Evolutionary conservation across 805 yeast species (phyloP), one percentile per base, ranked within the genome.

Genomic region (Candida coquimbonensis): DNA sequence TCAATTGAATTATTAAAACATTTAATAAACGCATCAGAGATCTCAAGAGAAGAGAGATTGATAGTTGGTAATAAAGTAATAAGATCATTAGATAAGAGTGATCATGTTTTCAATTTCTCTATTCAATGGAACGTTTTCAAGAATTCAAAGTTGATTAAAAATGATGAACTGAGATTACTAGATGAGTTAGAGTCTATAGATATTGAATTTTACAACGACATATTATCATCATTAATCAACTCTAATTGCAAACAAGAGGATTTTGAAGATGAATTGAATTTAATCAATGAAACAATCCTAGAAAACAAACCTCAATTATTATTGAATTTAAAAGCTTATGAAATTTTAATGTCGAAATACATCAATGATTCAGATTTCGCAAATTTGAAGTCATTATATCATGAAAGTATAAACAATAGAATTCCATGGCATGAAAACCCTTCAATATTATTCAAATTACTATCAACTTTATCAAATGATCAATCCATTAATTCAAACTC

Each of bases 371-470:
- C n/a, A 5, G 33, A 49, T 36, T 33, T 42, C 5, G 9, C 8
- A 1, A 29, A 19, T 4, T n/a, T 56, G 39, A 55, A 65, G 16
- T 44, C 55, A 16, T 38, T 66, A 7, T 74, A 72, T 53, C 53
- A 66, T 7, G 53, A 62, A 11, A 60, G 68, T 40, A 52, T 70
- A 7, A 50, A 59, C 6, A 54, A 65, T 26, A 77, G 74, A 33
- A 65, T 70, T 7, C 67, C 68, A 26, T 77, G 81, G 80, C 65
- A 62, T 29, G 53, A 53, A 27, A 48, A 53, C 36, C 38, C 47
- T 12, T 27, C 39, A 5, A 50, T 54, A 6, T 54, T 69, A 21
- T 59, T 56, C 42, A 53, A 58, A 17, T 54, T 69, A 36, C 48
- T 67, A 9, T 53, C 53, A 3, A 54, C 59, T 4, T 39, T 67